Conservation (phyloP, 2,329 filamentous ascomycete genomes). For the Fusarium temperatum region DNA sequence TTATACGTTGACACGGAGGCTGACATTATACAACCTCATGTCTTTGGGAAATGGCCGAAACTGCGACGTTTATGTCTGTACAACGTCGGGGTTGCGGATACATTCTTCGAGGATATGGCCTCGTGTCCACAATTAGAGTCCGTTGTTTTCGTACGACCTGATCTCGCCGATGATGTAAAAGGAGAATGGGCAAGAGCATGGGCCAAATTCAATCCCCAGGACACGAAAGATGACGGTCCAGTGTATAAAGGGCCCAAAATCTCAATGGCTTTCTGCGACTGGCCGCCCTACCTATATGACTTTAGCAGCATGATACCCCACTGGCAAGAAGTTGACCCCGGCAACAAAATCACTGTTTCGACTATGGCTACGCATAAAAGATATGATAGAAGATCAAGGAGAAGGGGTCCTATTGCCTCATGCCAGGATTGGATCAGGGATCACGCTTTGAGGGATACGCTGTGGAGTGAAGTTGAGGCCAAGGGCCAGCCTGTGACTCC, state of each 20-base stretch:
- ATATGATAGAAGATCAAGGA: background rate
- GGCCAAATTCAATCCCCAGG: background rate
- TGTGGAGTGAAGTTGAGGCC: slow-evolving; percentile 1
- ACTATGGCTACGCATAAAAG: background rate
- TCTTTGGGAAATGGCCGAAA: slow-evolving; percentile 35
- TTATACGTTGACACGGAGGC: background rate
- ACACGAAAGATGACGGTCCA: fast-evolving
- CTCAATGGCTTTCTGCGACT: slow-evolving; percentile 6
- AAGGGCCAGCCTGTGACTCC: background rate
- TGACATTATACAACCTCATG: background rate
- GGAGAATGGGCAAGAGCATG: background rate
- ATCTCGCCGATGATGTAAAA: background rate
- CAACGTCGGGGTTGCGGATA: background rate
- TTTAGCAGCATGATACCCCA: background rate
- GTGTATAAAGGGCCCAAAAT: background rate
- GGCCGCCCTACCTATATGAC: background rate
- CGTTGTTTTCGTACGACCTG: slow-evolving; percentile 4
- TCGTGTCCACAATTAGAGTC: background rate
- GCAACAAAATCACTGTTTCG: background rate
- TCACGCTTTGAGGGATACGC: background rate
- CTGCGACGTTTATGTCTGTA: slow-evolving; percentile 32
- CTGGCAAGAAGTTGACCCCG: slow-evolving; percentile 11
- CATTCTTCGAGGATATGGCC: slow-evolving; percentile 2
- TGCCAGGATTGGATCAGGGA: slow-evolving; percentile 13
- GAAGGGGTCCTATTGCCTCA: background rate